Evolutionary conservation across 768 basidiomycete genomes (phyloP).

Genomic region (Leccinum pellstonianum): DNA sequence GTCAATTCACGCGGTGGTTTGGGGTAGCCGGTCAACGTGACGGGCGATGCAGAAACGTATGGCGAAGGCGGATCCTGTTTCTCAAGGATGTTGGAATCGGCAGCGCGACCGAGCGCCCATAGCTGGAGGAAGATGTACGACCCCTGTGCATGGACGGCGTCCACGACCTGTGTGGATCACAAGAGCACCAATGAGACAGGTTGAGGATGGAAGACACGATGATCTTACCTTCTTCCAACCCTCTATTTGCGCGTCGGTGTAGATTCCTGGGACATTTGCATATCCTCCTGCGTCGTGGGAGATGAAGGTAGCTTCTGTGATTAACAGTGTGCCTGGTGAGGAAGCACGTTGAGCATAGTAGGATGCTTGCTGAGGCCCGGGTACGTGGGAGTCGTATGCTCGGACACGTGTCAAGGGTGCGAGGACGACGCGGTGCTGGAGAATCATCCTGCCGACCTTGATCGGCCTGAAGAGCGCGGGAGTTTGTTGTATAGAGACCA

Average conservation of each 20-base stretch:
- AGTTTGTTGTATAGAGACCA: neutral
- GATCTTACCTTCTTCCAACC: conserved; percentile 45
- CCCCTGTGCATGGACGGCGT: conserved; percentile 53
- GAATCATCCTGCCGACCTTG: conserved; percentile 38
- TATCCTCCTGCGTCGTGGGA: neutral
- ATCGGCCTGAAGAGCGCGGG: conserved; percentile 45
- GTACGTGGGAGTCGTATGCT: conserved; percentile 36
- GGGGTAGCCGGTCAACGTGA: conserved; percentile 19
- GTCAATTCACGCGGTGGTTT: conserved; percentile 18
- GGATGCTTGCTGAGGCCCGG: conserved; percentile 34
- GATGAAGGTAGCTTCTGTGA: neutral
- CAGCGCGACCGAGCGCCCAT: conserved; percentile 58
- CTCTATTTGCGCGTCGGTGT: conserved; percentile 45
- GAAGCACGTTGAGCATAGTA: conserved; percentile 51
- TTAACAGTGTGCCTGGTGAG: conserved; percentile 39
- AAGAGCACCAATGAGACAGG: neutral
- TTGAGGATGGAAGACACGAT: neutral
- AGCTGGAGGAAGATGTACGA: conserved; percentile 19
- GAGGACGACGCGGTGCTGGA: conserved; percentile 51
- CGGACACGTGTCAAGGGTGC: conserved; percentile 52
- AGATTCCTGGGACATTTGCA: neutral
- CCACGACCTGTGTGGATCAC: conserved; percentile 42
- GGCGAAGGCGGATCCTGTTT: conserved; percentile 29
- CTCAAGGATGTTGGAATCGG: conserved; percentile 33
- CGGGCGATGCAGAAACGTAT: conserved; percentile 35